These are phyloP conservation scores for Termitomyces sp. DNA, from an alignment of 1,284 basidiomycete species.

Conservation along the genomic window DNA sequence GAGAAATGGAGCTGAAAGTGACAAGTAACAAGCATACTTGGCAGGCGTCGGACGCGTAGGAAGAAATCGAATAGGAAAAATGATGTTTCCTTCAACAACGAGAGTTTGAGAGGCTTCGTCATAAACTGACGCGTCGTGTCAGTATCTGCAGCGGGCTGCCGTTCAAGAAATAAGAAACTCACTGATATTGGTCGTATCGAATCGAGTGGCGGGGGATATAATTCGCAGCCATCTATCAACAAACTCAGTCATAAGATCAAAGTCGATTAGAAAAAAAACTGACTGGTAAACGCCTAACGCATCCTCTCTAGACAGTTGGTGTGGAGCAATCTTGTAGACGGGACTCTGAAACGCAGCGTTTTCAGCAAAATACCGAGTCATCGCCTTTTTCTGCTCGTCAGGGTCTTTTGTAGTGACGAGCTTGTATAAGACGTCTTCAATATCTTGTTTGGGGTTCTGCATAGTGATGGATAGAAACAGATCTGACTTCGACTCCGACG, in stretches of 20 bases:
- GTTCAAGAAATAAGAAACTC: constrained; percentile 17
- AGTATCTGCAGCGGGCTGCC: neutral
- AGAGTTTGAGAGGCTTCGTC: constrained; percentile 34
- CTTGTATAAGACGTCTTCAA: constrained; percentile 36
- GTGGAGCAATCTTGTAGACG: constrained; percentile 39
- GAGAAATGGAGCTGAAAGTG: constrained; percentile 10
- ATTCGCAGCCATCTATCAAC: constrained; percentile 52
- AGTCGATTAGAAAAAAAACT: constrained; percentile 10
- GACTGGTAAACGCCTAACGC: constrained; percentile 53
- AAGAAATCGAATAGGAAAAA: constrained; percentile 47
- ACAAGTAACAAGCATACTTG: constrained; percentile 29
- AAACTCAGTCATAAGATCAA: neutral
- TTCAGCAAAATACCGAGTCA: constrained; percentile 43
- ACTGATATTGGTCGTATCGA: constrained; percentile 40
- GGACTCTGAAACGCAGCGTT: constrained; percentile 54
- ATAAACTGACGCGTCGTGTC: constrained; percentile 29
- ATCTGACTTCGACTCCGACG: neutral
- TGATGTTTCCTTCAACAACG: constrained; percentile 44
- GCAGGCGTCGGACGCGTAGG: constrained; percentile 42
- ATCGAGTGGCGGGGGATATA: constrained; percentile 43
- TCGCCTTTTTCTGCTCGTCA: constrained; percentile 42
- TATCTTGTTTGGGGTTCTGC: constrained; percentile 51
- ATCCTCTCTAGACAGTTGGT: constrained; percentile 41
- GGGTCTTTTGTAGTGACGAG: constrained; percentile 42
- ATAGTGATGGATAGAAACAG: constrained; percentile 28